A percentile compares a stretch with the other conserved stretches of the same genome.
phyloP scores from a whole-genome alignment of 495 filamentous ascomycete genomes.

The Penicillium canariense region DNA sequence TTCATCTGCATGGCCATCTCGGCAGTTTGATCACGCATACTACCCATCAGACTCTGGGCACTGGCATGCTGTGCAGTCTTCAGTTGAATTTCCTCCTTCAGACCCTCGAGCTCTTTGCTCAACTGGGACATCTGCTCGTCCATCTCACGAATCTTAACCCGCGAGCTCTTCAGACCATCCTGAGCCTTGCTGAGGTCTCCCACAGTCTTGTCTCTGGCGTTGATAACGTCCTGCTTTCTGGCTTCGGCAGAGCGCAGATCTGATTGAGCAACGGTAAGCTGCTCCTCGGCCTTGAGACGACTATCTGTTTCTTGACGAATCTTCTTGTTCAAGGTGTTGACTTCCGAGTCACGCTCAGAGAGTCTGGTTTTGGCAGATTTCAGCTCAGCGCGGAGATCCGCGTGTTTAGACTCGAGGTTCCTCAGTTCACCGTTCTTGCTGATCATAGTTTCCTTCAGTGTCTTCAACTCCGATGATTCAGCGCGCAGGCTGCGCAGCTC shows the following conservation, averaged over 20 bases:
- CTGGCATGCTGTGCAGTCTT: conserved; percentile 82
- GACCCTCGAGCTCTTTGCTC: conserved; percentile 58
- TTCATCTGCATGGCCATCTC: conserved; percentile 93
- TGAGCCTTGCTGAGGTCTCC: conserved; percentile 67
- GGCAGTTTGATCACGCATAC: conserved; percentile 86
- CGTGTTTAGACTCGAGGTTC: conserved; percentile 73
- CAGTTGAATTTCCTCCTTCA: conserved; percentile 78
- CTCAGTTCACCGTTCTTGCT: conserved; percentile 67
- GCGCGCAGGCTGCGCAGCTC: conserved; percentile 73
- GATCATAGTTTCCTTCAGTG: conserved; percentile 66
- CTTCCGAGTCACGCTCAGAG: conserved; percentile 70
- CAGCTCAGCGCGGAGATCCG: conserved; percentile 74
- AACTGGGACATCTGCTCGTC: conserved; percentile 68
- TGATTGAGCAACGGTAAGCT: conserved; percentile 63
- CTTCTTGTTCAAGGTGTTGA: conserved; percentile 71
- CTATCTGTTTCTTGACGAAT: conserved; percentile 70
- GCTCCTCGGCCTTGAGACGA: conserved; percentile 73
- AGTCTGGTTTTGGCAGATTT: conserved; percentile 64
- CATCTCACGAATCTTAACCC: conserved; percentile 61
- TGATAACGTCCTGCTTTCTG: conserved; percentile 72
- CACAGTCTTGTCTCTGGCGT: conserved; percentile 63
- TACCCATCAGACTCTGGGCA: conserved; percentile 80
- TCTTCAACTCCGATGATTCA: conserved; percentile 71
- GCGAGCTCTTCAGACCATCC: conserved; percentile 64
- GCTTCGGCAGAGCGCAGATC: conserved; percentile 72